Evolutionary conservation across 164 flowering plant genomes (phyloP), one percentile per base, ranked within the genome.

Genomic region (Magnolia sinica): DNA sequence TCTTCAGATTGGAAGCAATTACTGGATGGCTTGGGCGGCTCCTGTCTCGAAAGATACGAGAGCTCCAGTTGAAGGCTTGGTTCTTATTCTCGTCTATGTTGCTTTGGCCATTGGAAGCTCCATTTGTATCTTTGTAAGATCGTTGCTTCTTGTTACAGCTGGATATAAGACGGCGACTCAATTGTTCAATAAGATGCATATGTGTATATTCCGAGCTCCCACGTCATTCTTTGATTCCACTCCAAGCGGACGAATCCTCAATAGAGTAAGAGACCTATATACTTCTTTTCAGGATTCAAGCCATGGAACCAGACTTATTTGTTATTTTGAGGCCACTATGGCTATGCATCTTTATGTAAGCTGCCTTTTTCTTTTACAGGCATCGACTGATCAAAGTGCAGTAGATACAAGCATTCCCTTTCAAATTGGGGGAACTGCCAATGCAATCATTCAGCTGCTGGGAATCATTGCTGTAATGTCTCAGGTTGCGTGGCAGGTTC

Each of bases 141-240:
- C 91, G 55, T 67, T 83, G 61, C 85, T 89, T 74, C 82, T 87
- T 58, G 91, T 67, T 10, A 90, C 91, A 6, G 91, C 87, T 67
- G 93, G 89, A 19, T 92, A 84, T 79, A 89, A 89, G 80, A 88
- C 97, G 2, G 97, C 99, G 8, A 87, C 88, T 7, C n/a, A 82
- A 52, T 91, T 96, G 61, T 96, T 96, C 85, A 80, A 85, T 50
- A 90, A 89, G 77, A 90, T 96, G 99, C 99, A 92, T 78, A 24
- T 68, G 4, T 85, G 89, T 84, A 85, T 96, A 66, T 92, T 96
- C 79, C 97, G 97, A 64, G 92, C 97, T 3, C 94, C 97, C 49
- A 92, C 94, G 99, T 91, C 95, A 61, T 96, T 94, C 84, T 94
- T 92, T 82, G 99, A 96, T 87, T 59, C 99, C 70, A 96, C 99